Conservation (phyloP, 768 basidiomycete species). For the Hemileccinum impolitum region DNA sequence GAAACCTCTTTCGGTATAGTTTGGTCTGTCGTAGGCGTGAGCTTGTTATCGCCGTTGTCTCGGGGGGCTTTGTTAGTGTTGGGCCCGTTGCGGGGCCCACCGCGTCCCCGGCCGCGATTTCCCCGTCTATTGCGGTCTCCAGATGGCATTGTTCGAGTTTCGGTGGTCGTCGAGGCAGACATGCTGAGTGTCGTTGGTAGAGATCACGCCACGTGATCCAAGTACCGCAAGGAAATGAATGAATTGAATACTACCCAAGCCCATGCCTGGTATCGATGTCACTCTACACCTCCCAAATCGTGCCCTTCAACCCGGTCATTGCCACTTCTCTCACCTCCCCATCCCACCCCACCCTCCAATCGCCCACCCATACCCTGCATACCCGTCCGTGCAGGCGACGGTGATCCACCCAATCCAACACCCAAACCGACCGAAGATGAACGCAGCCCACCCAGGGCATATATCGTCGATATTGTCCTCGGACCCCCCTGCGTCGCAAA, state of each 20-base stretch:
- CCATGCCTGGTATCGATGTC: neutral
- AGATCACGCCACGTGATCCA: neutral
- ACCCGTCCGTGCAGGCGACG: slow-evolving; percentile 8
- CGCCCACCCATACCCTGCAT: neutral
- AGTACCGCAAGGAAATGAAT: too few species aligned
- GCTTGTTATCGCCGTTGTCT: slow-evolving; percentile 5
- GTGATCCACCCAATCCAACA: slow-evolving; percentile 18
- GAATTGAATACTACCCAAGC: too few species aligned
- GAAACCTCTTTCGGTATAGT: neutral
- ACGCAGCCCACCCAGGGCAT: slow-evolving; percentile 56
- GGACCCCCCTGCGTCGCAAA: slow-evolving; percentile 27
- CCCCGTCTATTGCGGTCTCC: slow-evolving; percentile 14
- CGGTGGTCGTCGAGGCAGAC: slow-evolving; percentile 20
- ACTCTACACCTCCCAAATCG: slow-evolving; percentile 25
- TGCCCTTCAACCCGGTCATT: slow-evolving; percentile 1
- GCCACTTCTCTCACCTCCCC: neutral
- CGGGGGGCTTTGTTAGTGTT: slow-evolving; percentile 5
- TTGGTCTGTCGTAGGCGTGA: neutral
- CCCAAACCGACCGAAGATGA: slow-evolving; percentile 32
- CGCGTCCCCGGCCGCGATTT: slow-evolving; percentile 19
- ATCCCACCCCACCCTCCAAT: neutral
- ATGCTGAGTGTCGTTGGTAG: neutral
- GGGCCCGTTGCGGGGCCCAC: slow-evolving; percentile 3
- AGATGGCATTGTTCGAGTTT: slow-evolving; percentile 3
- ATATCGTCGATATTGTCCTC: slow-evolving; percentile 59